Percentiles rank a stretch among this genome's conserved stretches.
Conservation (phyloP, 495 filamentous ascomycete species). For the Rostrohypoxylon terebratum region DNA sequence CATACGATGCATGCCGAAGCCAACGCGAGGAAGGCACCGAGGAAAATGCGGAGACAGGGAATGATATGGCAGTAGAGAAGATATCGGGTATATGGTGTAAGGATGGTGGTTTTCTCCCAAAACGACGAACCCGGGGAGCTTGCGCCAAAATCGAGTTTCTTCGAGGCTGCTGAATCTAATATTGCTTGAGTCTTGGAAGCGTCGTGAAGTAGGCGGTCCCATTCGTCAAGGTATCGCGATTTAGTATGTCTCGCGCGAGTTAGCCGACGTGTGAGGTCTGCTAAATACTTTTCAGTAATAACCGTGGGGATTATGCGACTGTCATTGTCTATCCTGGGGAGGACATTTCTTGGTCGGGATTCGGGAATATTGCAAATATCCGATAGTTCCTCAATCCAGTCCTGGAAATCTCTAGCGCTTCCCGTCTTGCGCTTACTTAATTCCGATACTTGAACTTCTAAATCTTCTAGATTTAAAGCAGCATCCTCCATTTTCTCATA, state of each 20-base stretch:
- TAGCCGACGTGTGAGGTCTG: constrained; percentile 84
- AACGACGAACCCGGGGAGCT: constrained; percentile 66
- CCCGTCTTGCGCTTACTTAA: constrained; percentile 84
- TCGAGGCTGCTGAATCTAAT: constrained; percentile 83
- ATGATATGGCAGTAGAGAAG: constrained; percentile 76
- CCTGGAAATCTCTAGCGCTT: constrained; percentile 81
- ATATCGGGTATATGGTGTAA: constrained; percentile 91
- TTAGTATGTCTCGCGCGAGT: constrained; percentile 84
- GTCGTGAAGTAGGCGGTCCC: constrained; percentile 80
- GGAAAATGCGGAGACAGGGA: constrained; percentile 69
- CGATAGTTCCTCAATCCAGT: constrained; percentile 92
- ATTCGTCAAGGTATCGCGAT: constrained; percentile 83
- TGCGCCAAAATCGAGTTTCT: constrained; percentile 79
- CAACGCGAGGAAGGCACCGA: constrained; percentile 72
- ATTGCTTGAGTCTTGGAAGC: constrained; percentile 82
- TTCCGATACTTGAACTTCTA: constrained; percentile 82
- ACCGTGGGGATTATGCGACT: constrained; percentile 73
- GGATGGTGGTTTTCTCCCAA: constrained; percentile 65
- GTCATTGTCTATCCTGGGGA: constrained; percentile 50
- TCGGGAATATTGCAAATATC: constrained; percentile 79
- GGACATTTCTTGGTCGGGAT: constrained; percentile 63
- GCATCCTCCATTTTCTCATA: constrained; percentile 92
- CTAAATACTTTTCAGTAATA: constrained; percentile 92
- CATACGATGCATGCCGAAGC: constrained; percentile 88
- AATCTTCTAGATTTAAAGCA: constrained; percentile 78